Percentiles rank a stretch among this genome's conserved stretches.
Evolutionary conservation across 108 stramenopile genomes (phyloP).

Genomic region (Pseudonitzschia pungens): DNA sequence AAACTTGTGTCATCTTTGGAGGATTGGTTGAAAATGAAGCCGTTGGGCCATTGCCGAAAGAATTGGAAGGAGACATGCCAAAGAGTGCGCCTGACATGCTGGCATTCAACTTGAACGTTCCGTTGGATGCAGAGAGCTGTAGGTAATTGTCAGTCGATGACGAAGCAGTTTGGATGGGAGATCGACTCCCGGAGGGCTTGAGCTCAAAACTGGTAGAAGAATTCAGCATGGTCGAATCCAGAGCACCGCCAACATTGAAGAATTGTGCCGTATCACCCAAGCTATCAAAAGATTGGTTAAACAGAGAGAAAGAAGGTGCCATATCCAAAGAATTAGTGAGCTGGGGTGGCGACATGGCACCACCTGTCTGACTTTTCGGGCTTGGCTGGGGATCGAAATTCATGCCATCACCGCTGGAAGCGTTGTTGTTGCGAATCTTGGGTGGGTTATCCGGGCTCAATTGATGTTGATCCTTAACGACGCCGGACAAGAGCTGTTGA

Average conservation of each 20-base stretch:
- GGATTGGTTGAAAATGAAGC: slow-evolving; percentile 12
- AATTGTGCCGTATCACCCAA: slow-evolving; percentile 57
- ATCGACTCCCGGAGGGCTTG: slow-evolving; percentile 16
- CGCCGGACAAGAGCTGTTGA: not conserved
- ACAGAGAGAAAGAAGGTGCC: slow-evolving; percentile 71
- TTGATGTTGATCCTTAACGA: slow-evolving; percentile 10
- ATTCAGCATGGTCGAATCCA: slow-evolving; percentile 58
- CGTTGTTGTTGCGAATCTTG: slow-evolving; percentile 32
- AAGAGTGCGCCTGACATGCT: slow-evolving; percentile 38
- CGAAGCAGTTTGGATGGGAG: not conserved
- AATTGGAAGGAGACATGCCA: slow-evolving; percentile 58
- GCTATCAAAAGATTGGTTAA: slow-evolving; percentile 85
- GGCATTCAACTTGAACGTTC: slow-evolving; percentile 34
- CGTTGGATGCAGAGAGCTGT: slow-evolving; percentile 24
- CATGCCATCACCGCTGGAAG: slow-evolving; percentile 3
- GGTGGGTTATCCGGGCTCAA: slow-evolving; percentile 52
- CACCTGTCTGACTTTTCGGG: slow-evolving; percentile 32
- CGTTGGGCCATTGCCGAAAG: slow-evolving; percentile 48
- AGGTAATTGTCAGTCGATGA: slow-evolving; percentile 14
- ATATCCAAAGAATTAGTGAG: slow-evolving; percentile 54
- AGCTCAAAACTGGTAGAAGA: slow-evolving; percentile 54
- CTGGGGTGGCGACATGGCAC: slow-evolving; percentile 30
- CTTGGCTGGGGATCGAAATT: slow-evolving; percentile 50
- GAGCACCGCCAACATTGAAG: slow-evolving; percentile 51
- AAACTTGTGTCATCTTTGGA: slow-evolving; percentile 32